phyloP scores from a whole-genome alignment of 2,329 filamentous ascomycete species.

The Trichoderma simmonsii region DNA sequence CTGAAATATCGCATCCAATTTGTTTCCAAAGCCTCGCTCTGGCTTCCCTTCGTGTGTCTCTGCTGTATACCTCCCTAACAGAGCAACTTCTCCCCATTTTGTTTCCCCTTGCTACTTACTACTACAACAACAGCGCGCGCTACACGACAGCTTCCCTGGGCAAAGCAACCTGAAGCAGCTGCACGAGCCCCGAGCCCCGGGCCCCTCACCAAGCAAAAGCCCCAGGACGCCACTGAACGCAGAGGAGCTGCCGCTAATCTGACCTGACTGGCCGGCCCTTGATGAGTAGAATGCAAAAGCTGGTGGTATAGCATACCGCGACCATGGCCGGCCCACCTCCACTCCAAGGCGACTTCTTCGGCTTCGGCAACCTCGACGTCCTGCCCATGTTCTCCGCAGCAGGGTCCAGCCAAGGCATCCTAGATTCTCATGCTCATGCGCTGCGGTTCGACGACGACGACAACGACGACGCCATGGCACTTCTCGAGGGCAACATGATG shows the following conservation, averaged over 20 bases:
- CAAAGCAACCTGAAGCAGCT: not conserved
- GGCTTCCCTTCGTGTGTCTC: not conserved
- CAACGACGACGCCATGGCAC: slow-evolving; percentile 11
- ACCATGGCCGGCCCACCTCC: slow-evolving; percentile 38
- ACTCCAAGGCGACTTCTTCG: slow-evolving; percentile 35
- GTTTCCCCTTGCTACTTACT: not conserved
- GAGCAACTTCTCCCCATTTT: not conserved
- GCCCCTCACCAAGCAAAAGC: not conserved
- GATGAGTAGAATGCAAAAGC: slow-evolving; percentile 29
- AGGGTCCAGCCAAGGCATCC: slow-evolving; percentile 27
- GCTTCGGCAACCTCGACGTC: slow-evolving; percentile 34
- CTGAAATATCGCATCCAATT: slow-evolving; percentile 1
- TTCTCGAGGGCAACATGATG: slow-evolving; percentile 17
- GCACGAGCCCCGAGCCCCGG: not conserved
- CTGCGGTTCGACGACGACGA: not conserved
- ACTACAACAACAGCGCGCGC: not conserved
- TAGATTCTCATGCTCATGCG: slow-evolving; percentile 4
- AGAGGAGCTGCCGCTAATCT: slow-evolving; percentile 14
- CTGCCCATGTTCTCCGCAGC: slow-evolving; percentile 28
- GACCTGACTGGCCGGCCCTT: slow-evolving; percentile 18
- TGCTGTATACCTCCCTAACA: not conserved
- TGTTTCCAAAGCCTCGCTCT: not conserved
- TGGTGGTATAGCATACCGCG: slow-evolving; percentile 18
- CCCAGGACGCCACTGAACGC: slow-evolving; percentile 13
- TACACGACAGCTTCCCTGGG: not conserved